phyloP scores from a whole-genome alignment of 2,329 filamentous ascomycete species.

The Curvularia verruculosa region DNA sequence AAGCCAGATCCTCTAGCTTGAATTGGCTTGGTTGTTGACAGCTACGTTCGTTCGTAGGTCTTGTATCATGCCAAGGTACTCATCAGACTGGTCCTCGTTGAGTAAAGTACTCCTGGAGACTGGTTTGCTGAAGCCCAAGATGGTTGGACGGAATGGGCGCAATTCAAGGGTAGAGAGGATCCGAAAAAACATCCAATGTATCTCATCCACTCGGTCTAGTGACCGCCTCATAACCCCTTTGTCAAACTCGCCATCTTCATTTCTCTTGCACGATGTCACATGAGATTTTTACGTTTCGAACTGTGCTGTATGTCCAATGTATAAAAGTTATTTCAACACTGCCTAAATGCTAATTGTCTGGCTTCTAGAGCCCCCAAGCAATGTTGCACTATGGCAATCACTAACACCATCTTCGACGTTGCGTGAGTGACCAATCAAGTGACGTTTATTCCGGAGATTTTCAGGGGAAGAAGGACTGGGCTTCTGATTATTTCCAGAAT shows the following conservation, averaged over 20 bases:
- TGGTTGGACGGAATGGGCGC: too few species aligned
- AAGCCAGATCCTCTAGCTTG: too few species aligned
- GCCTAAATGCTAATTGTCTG: neutral
- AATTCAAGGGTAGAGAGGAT: too few species aligned
- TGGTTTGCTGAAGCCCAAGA: too few species aligned
- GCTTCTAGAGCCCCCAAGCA: neutral
- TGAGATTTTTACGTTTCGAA: neutral
- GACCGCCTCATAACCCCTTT: neutral
- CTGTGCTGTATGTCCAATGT: neutral
- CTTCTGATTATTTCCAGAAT: neutral
- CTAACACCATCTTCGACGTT: neutral
- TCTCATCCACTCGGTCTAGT: too few species aligned
- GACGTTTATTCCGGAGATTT: neutral
- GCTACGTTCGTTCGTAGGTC: too few species aligned
- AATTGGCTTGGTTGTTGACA: too few species aligned
- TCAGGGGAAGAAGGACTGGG: neutral
- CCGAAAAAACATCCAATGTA: too few species aligned
- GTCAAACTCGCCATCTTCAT: neutral
- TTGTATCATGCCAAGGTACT: too few species aligned
- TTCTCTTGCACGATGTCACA: neutral
- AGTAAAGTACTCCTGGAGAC: too few species aligned
- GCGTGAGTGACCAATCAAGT: neutral
- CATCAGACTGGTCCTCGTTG: too few species aligned
- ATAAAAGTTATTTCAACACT: neutral
- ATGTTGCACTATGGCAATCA: neutral